Percentiles rank a stretch among this genome's conserved stretches.
These are phyloP conservation scores for Vitis hybrid DNA, from an alignment of 177 flowering plant species.

Conservation along the genomic window DNA sequence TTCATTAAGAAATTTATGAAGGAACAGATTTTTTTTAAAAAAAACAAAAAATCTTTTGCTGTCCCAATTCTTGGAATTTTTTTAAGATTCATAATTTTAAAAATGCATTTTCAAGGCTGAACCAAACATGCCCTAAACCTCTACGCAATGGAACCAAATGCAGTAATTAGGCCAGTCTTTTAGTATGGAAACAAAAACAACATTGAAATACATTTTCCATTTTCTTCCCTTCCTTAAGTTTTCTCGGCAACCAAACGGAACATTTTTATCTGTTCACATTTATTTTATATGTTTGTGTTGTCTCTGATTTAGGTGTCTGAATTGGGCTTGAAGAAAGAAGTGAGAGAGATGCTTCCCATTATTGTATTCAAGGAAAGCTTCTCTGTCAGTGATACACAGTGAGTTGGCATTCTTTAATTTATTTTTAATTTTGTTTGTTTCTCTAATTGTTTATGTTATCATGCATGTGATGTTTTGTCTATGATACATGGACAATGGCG, in stretches of 20 bases:
- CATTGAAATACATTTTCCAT: background rate
- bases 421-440: background rate
- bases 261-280: background rate
- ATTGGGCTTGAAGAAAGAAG: conserved; percentile 72
- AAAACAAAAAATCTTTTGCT: too few relatives aligned
- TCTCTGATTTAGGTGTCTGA: conserved; percentile 25
- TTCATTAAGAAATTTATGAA: too few relatives aligned
- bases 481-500: too few relatives aligned
- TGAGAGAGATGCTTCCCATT: conserved; percentile 89
- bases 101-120: too few relatives aligned
- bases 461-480: background rate
- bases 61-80: too few relatives aligned
- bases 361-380: conserved; percentile 77
- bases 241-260: background rate
- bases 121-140: too few relatives aligned
- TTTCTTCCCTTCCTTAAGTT: background rate
- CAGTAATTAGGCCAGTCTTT: too few relatives aligned
- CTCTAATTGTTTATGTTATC: background rate
- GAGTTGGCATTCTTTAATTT: conserved; percentile 29
- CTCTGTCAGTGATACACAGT: conserved; percentile 73
- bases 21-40: too few relatives aligned
- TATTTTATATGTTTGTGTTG: background rate
- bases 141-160: too few relatives aligned
- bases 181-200: too few relatives aligned
- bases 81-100: too few relatives aligned